These are phyloP conservation scores for Yamadazyma sp. DNA, from an alignment of 1,139 yeast genomes.

Conservation along the genomic window DNA sequence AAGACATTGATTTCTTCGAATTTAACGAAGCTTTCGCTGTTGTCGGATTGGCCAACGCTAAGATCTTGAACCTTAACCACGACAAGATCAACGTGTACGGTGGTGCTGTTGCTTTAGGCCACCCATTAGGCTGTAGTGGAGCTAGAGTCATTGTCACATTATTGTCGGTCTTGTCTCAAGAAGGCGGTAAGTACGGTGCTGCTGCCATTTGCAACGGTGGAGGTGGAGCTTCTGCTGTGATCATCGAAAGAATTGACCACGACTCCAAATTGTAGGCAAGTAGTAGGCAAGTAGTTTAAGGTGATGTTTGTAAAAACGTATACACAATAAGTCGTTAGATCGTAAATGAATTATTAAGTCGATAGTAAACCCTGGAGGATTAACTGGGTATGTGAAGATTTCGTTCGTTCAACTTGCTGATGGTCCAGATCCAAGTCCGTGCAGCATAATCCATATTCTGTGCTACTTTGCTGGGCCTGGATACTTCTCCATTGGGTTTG, in stretches of 20 bases:
- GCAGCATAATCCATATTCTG: constrained; percentile 62
- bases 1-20: constrained; percentile 78
- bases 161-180: constrained; percentile 72
- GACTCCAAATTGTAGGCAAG: constrained; percentile 27
- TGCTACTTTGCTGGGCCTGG: constrained; percentile 60
- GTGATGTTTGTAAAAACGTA: not conserved
- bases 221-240: constrained; percentile 81
- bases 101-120: constrained; percentile 98
- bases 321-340: not conserved
- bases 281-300: too few relatives aligned
- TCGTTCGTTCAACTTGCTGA: constrained; percentile 56
- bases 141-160: constrained; percentile 91
- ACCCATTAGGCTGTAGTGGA: constrained; percentile 97
- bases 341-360: not conserved
- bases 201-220: constrained; percentile 99
- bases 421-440: constrained; percentile 84
- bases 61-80: constrained; percentile 62
- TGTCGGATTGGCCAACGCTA: constrained; percentile 88
- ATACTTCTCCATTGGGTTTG: constrained; percentile 57
- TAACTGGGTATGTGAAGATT: constrained; percentile 25
- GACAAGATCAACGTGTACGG: constrained; percentile 90
- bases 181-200: constrained; percentile 84
- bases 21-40: constrained; percentile 97
- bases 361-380: too few relatives aligned
- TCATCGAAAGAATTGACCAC: constrained; percentile 29